Evolutionary conservation across 1,284 basidiomycete genomes (phyloP).

Genomic region (Peniophora sp.): DNA sequence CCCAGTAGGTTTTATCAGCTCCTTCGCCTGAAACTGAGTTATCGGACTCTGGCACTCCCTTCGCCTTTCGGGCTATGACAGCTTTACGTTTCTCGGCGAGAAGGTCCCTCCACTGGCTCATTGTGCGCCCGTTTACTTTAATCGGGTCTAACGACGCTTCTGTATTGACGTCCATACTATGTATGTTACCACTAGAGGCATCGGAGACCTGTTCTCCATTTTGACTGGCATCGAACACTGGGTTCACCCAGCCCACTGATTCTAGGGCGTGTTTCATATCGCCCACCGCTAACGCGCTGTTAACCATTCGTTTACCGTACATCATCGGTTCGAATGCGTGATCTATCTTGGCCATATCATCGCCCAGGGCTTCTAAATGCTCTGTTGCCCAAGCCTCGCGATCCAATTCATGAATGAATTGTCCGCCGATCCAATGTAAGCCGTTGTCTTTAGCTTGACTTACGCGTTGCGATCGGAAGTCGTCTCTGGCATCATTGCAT

Average conservation of each 20-base stretch:
- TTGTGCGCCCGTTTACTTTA: too few species aligned
- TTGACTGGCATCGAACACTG: too few species aligned
- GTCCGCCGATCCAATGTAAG: not conserved
- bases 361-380: not conserved
- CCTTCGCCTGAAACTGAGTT: not conserved
- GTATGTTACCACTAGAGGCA: too few species aligned
- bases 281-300: too few species aligned
- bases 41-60: not conserved
- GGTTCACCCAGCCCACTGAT: too few species aligned
- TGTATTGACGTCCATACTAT: too few species aligned
- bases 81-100: not conserved
- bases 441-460: conserved; percentile 1
- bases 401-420: not conserved
- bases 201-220: too few species aligned
- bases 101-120: too few species aligned
- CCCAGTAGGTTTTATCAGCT: not conserved
- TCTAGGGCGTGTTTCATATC: too few species aligned
- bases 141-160: too few species aligned
- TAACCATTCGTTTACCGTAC: too few species aligned
- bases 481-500: conserved; percentile 17
- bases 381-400: not conserved
- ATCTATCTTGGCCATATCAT: not conserved
- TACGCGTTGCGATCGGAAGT: conserved; percentile 10
- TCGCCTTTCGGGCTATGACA: not conserved
- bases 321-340: not conserved